Percentiles rank a stretch among this genome's conserved stretches.
phyloP scores from a whole-genome alignment of 345 rosid species.

The Mangifera indica region DNA sequence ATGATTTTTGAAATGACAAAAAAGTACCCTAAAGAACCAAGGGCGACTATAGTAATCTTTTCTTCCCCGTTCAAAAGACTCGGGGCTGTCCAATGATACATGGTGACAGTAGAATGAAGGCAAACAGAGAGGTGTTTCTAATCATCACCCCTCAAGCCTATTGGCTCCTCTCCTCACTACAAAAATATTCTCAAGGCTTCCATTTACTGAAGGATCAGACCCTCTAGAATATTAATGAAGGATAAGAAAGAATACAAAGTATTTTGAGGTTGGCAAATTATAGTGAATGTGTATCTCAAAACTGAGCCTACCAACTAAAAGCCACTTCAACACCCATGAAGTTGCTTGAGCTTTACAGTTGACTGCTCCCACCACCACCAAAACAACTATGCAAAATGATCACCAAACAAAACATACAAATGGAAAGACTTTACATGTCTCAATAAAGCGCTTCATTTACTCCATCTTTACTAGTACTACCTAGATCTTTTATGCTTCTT shows the following conservation, averaged over 20 bases:
- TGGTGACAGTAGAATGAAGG: not conserved
- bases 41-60: too few species aligned
- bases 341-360: slow-evolving; percentile 9
- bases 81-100: not conserved
- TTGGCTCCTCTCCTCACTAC: not conserved
- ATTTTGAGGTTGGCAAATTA: not conserved
- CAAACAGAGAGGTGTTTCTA: not conserved
- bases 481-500: slow-evolving; percentile 38
- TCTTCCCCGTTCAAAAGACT: too few species aligned
- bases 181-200: not conserved
- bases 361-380: slow-evolving; percentile 1
- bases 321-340: slow-evolving; percentile 5
- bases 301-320: slow-evolving; percentile 10
- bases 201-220: too few species aligned
- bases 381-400: not conserved
- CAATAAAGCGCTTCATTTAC: slow-evolving; percentile 3
- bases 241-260: too few species aligned
- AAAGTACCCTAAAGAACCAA: too few species aligned
- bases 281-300: slow-evolving; percentile 13
- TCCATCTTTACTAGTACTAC: slow-evolving; percentile 10
- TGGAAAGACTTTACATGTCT: not conserved
- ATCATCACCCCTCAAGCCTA: not conserved
- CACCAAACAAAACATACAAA: slow-evolving; percentile 1
- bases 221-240: too few species aligned
- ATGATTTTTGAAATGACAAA: too few species aligned